Base-by-base conservation (phyloP, 2,329 filamentous ascomycete species). In the Sporothrix pallida region DNA sequence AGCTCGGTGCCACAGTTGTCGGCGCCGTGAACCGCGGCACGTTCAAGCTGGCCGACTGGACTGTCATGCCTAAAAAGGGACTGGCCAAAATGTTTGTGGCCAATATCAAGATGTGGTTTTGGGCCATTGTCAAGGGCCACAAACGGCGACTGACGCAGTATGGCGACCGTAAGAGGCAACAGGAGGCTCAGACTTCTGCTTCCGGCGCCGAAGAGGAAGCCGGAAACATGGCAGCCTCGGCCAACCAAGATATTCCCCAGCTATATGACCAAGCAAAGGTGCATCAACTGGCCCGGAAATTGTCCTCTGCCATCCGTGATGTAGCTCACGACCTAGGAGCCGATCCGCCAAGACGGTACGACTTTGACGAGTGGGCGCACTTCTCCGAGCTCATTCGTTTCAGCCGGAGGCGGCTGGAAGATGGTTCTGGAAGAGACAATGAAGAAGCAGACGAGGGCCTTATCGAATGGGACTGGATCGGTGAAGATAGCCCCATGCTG, bases 391-490 rank as follows among this genome's bases (percentile, higher is more conserved):
- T 93, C 70, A 91, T 93, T 52, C 84, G 87, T 1, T 90, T 90
- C 76, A 87, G 81, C 52, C 82, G 79, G 42, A 75, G 76, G 3
- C 48, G 48, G 26, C 26, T 12, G 0, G 46, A 4, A 4, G 58
- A 72, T 2, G 31, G 26, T 0, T 12, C 10, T 2, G 70, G 2
- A 3, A 20, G 54, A 46, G 46, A 67, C 9, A 5, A 23, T 8
- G 73, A 79, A 2, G 76, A 80, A 7, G 77, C 81, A 44, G 84
- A 87, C n/a, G 86, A 88, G 42, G 89, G 87, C 0, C 78, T 90
- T 20, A 82, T 91, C 0, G 87, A 91, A 48, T 92, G 91, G 90
- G 91, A 93, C 78, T 93, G 91, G 91, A 89, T 93, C 72, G 90
- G 90, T 0, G 87, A 91, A 76, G 85, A 89, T 73, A 91, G 89